phyloP scores from a whole-genome alignment of 169 alveolate genomes.

The Babesia sp. region DNA sequence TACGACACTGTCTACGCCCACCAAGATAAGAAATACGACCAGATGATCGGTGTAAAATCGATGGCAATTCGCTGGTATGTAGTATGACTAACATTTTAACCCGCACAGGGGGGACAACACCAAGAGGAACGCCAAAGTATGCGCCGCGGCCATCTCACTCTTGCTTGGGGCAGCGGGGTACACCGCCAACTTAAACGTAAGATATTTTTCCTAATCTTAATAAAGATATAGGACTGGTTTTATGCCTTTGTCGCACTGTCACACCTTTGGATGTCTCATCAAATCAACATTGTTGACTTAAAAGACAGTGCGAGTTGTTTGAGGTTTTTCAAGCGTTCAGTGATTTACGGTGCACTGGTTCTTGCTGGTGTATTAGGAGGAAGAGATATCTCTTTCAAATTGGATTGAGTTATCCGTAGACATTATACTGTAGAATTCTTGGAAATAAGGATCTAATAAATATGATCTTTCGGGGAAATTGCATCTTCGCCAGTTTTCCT shows the following conservation, averaged over 20 bases:
- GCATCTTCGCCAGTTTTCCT: not conserved
- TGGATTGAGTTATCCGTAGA: not conserved
- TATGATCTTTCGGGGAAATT: not conserved
- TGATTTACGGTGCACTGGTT: conserved; percentile 43
- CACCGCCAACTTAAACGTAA: conserved; percentile 29
- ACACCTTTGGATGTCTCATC: conserved; percentile 53
- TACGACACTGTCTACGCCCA: conserved; percentile 95
- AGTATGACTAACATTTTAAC: conserved; percentile 63
- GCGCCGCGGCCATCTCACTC: conserved; percentile 33
- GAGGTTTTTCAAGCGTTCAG: conserved; percentile 45
- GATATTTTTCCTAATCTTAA: not conserved
- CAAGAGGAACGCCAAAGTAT: conserved; percentile 24
- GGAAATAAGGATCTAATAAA: not conserved
- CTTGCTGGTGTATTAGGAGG: conserved; percentile 51
- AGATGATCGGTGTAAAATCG: conserved; percentile 83
- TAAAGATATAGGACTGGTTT: conserved; percentile 18
- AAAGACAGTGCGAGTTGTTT: conserved; percentile 46
- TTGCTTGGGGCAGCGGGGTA: conserved; percentile 63
- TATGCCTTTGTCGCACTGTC: conserved; percentile 38
- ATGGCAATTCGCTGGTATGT: conserved; percentile 88
- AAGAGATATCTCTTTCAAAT: not conserved
- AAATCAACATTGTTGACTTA: conserved; percentile 39
- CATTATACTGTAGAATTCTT: not conserved
- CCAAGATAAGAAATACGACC: conserved; percentile 88
- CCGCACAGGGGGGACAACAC: conserved; percentile 58